These are phyloP conservation scores for Pseudogymnoascus sp. DNA, from an alignment of 2,329 filamentous ascomycete species.

Conservation along the genomic window DNA sequence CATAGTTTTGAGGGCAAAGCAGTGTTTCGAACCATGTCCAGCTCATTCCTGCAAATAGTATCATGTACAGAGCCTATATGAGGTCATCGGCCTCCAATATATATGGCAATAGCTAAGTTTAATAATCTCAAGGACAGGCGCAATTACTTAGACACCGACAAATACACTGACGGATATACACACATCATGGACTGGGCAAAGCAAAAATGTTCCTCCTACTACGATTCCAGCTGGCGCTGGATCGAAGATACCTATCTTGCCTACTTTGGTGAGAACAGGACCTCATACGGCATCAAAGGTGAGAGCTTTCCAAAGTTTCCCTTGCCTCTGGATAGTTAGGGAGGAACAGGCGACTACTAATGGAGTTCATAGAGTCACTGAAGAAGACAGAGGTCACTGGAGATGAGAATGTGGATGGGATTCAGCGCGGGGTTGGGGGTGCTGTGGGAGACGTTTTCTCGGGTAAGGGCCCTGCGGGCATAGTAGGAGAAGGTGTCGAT, in stretches of 20 bases:
- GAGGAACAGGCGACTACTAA: background rate
- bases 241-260: conserved; percentile 25
- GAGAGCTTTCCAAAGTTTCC: background rate
- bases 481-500: conserved; percentile 19
- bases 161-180: background rate
- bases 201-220: conserved; percentile 14
- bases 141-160: background rate
- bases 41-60: background rate
- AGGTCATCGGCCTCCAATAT: conserved; percentile 1
- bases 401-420: conserved; percentile 21
- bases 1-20: background rate
- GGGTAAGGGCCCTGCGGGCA: conserved; percentile 13
- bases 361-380: conserved; percentile 17
- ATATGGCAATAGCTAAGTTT: background rate
- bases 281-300: conserved; percentile 24
- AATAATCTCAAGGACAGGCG: background rate
- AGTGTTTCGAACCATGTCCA: background rate
- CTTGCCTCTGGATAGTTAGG: background rate
- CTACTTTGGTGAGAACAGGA: conserved; percentile 24
- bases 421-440: conserved; percentile 19
- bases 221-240: conserved; percentile 20
- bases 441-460: conserved; percentile 19
- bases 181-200: conserved; percentile 9
- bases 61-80: background rate
- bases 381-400: conserved; percentile 21